Base-by-base conservation (phyloP, 208 protist species). In the Leishmania mexicana region DNA sequence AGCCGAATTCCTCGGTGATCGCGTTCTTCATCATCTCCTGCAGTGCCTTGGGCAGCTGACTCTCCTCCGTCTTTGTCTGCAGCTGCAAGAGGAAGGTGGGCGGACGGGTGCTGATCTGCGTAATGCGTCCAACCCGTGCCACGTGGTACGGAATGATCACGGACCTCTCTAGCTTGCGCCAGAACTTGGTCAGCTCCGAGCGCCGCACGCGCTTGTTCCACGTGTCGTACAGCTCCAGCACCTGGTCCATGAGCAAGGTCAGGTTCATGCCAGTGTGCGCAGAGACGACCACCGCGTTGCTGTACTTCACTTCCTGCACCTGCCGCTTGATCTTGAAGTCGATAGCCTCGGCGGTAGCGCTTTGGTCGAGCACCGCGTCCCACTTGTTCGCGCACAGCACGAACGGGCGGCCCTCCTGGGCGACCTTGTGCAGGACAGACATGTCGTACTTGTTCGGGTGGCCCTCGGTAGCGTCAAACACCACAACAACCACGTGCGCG, bases 401-500 rank as follows among this genome's bases (percentile, higher is more conserved):
- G 80, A 98, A 97, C 19, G 94, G 90, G 40, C 95, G 82, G 10
- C 96, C 96, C 83, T 98, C 95, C 40, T 91, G 78, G 5, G 94
- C 95, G 28, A 97, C 81, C 72, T 89, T 92, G 88, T 97, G 94
- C 24, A 97, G 86, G 11, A 98, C 85, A 17, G 94, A 90, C 92
- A 98, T 97, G 83, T 98, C 95, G 81, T 96, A 96, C 87, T 97
- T 98, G 81, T 96, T 97, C 31, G 95, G 95, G 83, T 96, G 94
- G 3, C 95, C 95, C 77, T 98, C 93, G 10, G 95, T 97, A 21
- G 96, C 95, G 84, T 98, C 96, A 71, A 98, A 97, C 6, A 97
- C 92, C 31, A 98, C 92, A 73, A 97, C 84, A 10, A 96, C 92
- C 6, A 98, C 91, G 87, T 98, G 93, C 0, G 95, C 92, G 83